A percentile compares a stretch with the other conserved stretches of the same genome.
phyloP scores from a whole-genome alignment of 345 rosid species.

The Lagerstroemia speciosa region DNA sequence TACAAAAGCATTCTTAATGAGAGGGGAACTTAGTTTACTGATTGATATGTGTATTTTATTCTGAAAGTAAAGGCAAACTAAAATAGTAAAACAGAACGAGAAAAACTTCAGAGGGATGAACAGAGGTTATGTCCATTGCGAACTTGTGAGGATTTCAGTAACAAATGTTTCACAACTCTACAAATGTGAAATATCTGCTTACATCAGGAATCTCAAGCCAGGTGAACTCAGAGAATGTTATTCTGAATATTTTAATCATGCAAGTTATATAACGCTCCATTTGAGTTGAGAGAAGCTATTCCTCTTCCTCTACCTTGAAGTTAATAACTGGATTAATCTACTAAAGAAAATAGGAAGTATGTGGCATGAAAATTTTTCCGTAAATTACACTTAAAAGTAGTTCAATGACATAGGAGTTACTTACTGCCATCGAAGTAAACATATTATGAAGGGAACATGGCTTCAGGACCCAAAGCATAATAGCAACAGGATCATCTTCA shows the following conservation, averaged over 20 bases:
- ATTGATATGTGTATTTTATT: not conserved
- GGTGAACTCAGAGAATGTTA: not conserved
- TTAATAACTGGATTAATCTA: not conserved
- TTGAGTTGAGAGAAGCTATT: not conserved
- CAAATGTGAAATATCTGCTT: not conserved
- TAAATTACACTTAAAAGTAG: not conserved
- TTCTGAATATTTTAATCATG: not conserved
- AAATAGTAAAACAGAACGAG: not conserved
- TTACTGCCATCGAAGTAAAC: slow-evolving; percentile 64
- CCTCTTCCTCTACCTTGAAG: not conserved
- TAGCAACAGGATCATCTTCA: slow-evolving; percentile 71
- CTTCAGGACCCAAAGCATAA: slow-evolving; percentile 52
- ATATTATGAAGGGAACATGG: slow-evolving; percentile 42
- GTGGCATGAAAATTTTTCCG: not conserved
- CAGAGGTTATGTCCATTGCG: not conserved
- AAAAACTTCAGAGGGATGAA: not conserved
- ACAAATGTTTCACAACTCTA: not conserved
- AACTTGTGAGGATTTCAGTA: not conserved
- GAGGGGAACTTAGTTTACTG: not conserved
- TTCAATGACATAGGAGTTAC: slow-evolving; percentile 18
- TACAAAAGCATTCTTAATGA: not conserved
- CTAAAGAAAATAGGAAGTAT: not conserved
- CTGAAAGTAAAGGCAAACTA: not conserved
- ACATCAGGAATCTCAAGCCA: not conserved
- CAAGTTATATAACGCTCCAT: not conserved